Evolutionary conservation across 169 alveolate genomes (phyloP).

Genomic region (Eimeria sp.): DNA sequence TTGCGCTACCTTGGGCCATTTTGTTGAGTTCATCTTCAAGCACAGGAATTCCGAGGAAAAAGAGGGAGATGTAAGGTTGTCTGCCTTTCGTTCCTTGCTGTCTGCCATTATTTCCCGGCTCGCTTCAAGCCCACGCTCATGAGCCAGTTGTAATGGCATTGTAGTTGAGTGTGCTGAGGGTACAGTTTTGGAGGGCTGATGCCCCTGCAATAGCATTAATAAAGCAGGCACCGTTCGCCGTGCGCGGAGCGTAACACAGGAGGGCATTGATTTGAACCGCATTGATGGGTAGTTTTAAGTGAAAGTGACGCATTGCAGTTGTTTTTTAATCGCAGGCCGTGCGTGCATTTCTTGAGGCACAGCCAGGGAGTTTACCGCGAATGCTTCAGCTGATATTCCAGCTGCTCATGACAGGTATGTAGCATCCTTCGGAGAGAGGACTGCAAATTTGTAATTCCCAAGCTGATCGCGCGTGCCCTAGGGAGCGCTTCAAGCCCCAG

Average conservation of each 20-base stretch:
- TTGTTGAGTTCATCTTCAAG: conserved; percentile 81
- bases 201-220: not conserved
- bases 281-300: not conserved
- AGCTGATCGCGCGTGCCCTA: not conserved
- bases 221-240: not conserved
- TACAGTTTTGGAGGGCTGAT: not conserved
- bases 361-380: conserved; percentile 90
- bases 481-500: not conserved
- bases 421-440: not conserved
- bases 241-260: not conserved
- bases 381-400: conserved; percentile 91
- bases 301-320: not conserved
- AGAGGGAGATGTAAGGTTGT: conserved; percentile 74
- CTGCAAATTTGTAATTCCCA: not conserved
- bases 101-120: not conserved
- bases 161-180: not conserved
- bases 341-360: conserved; percentile 89
- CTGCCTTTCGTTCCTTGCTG: not conserved
- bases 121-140: not conserved
- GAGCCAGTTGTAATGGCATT: not conserved
- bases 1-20: conserved; percentile 84
- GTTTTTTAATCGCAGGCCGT: conserved; percentile 83
- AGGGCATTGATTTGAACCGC: not conserved
- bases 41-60: conserved; percentile 66
- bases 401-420: conserved; percentile 90